These are phyloP conservation scores for Phanerochaete sordida DNA, from an alignment of 768 basidiomycete genomes.

Conservation along the genomic window DNA sequence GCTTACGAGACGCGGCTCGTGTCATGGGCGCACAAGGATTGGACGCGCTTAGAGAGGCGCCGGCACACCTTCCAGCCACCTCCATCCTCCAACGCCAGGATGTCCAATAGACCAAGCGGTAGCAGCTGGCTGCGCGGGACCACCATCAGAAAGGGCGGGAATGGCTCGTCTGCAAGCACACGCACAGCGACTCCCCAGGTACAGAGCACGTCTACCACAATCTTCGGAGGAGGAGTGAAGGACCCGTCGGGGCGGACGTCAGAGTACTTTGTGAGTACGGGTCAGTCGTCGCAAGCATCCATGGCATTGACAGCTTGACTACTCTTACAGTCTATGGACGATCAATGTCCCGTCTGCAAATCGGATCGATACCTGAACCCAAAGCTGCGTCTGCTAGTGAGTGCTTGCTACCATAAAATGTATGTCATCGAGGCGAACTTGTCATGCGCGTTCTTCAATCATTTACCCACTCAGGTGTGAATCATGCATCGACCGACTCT, in stretches of 20 bases:
- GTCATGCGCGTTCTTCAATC: background rate
- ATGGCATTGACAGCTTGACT: constrained; percentile 1
- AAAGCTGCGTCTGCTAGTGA: constrained; percentile 88
- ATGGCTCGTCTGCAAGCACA: constrained; percentile 39
- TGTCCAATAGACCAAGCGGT: constrained; percentile 29
- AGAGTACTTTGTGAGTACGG: constrained; percentile 68
- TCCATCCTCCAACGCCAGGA: constrained; percentile 6
- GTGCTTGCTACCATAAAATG: constrained; percentile 99
- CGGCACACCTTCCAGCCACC: background rate
- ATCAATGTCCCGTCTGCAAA: constrained; percentile 96
- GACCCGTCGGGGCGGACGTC: constrained; percentile 79
- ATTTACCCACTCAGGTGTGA: constrained; percentile 69
- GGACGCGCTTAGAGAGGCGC: background rate
- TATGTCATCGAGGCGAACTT: constrained; percentile 30
- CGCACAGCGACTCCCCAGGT: constrained; percentile 66
- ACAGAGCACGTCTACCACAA: constrained; percentile 67
- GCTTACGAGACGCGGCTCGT: constrained; percentile 1
- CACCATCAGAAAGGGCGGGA: constrained; percentile 63
- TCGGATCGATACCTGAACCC: constrained; percentile 95
- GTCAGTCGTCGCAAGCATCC: background rate
- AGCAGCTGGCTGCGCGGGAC: constrained; percentile 67
- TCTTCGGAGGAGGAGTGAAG: constrained; percentile 83
- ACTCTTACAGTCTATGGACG: constrained; percentile 71
- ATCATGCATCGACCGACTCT: constrained; percentile 94
- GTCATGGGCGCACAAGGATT: background rate